Conservation (phyloP, 2,329 filamentous ascomycete species). For the Fusarium cyanostomum region DNA sequence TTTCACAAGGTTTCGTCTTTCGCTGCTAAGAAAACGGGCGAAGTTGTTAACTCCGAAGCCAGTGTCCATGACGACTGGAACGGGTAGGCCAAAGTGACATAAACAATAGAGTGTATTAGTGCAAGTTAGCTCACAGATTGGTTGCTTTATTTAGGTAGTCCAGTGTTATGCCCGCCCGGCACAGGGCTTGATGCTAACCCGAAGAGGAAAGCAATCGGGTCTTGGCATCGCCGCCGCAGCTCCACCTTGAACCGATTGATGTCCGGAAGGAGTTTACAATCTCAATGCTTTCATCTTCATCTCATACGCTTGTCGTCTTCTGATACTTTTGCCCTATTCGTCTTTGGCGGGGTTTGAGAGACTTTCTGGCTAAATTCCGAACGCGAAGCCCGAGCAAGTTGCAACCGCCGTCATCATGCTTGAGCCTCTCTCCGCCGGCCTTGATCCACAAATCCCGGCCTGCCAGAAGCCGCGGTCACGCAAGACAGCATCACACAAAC, state of each 20-base stretch:
- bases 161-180: background rate
- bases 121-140: rapidly evolving
- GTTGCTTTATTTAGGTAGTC: background rate
- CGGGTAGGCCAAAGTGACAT: background rate
- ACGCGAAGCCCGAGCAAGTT: background rate
- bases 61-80: too few species aligned
- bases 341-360: background rate
- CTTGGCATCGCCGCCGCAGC: slow-evolving; percentile 7
- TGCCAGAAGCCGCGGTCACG: slow-evolving; percentile 7
- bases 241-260: slow-evolving; percentile 10
- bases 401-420: slow-evolving; percentile 15
- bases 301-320: background rate
- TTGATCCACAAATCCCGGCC: background rate
- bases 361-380: background rate
- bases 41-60: background rate
- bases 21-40: too few species aligned
- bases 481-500: slow-evolving; percentile 4
- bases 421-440: slow-evolving; percentile 12
- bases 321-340: rapidly evolving
- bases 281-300: background rate
- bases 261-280: slow-evolving; percentile 27
- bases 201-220: slow-evolving; percentile 43
- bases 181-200: slow-evolving; percentile 11
- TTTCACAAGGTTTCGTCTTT: too few species aligned
- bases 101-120: background rate